A percentile compares a stretch with the other conserved stretches of the same genome.
Evolutionary conservation across 257 asterid genomes (phyloP).

Genomic region (Nicotiana sylvestris): DNA sequence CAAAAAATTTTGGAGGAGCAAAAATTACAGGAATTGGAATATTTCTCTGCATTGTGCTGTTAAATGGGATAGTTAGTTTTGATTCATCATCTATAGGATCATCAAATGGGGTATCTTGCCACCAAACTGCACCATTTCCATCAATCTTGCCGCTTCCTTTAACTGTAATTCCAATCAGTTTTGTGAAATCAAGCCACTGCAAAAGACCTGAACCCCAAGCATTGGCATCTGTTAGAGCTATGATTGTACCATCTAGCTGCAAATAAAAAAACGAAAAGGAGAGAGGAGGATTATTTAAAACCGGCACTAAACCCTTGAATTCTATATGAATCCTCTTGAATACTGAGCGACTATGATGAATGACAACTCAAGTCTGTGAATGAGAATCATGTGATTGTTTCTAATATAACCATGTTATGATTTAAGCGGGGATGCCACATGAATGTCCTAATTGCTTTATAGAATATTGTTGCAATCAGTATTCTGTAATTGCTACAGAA

Average conservation of each 20-base stretch:
- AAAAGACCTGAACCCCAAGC: conserved; percentile 77
- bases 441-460: not conserved
- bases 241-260: conserved; percentile 80
- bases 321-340: not conserved
- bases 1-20: not conserved
- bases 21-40: conserved; percentile 50
- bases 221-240: conserved; percentile 65
- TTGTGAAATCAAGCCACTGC: conserved; percentile 82
- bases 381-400: too few relatives aligned
- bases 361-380: not conserved
- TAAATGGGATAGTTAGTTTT: conserved; percentile 49
- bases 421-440: not conserved
- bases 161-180: conserved; percentile 73
- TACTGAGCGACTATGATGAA: not conserved
- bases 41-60: conserved; percentile 31
- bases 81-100: conserved; percentile 71
- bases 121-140: conserved; percentile 90
- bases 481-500: not conserved
- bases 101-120: conserved; percentile 53
- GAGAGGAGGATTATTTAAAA: not conserved
- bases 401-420: not conserved
- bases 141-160: conserved; percentile 72
- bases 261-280: conserved; percentile 2
- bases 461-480: not conserved
- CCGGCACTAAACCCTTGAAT: not conserved